Percentiles rank a stretch among this genome's conserved stretches.
phyloP scores from a whole-genome alignment of 768 basidiomycete species.

The Cystobasidiopsis lactophilus region DNA sequence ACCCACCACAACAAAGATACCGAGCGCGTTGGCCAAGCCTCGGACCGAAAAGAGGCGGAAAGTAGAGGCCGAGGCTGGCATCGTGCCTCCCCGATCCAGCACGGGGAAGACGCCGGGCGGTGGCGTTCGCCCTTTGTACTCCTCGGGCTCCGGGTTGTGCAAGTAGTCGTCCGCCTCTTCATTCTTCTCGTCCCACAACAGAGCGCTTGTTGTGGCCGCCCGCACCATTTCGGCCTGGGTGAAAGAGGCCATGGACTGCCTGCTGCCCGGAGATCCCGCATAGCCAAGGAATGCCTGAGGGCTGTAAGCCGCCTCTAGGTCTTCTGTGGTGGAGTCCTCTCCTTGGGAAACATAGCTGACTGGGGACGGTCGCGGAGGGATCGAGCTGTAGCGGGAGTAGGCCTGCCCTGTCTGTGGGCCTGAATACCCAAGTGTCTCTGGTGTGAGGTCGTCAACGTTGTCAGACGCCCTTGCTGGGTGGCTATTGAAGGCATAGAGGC shows the following conservation, averaged over 20 bases:
- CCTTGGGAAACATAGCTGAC: no score
- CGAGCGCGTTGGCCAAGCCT: slow-evolving; percentile 61
- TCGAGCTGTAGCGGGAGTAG: not conserved
- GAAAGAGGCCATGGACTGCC: not conserved
- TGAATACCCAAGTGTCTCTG: not conserved
- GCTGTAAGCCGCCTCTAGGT: not conserved
- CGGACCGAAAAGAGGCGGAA: slow-evolving; percentile 36
- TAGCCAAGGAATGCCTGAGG: no score
- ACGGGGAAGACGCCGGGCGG: no score
- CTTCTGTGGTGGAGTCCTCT: not conserved
- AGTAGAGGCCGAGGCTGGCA: slow-evolving; percentile 34
- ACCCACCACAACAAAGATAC: slow-evolving; percentile 45
- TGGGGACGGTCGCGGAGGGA: not conserved
- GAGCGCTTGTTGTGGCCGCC: not conserved
- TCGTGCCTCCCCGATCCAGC: no score
- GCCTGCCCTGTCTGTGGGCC: not conserved
- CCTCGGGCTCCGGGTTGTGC: slow-evolving; percentile 14
- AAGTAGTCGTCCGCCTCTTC: slow-evolving; percentile 16
- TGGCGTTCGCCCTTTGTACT: no score
- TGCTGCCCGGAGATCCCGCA: not conserved
- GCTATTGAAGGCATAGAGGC: no score
- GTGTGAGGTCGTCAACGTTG: not conserved
- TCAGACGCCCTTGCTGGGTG: no score
- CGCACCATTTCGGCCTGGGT: not conserved
- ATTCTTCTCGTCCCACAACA: slow-evolving; percentile 20